Evolutionary conservation across 2,329 filamentous ascomycete genomes (phyloP), one percentile per base, ranked within the genome.

Genomic region (Grosmannia serpens): DNA sequence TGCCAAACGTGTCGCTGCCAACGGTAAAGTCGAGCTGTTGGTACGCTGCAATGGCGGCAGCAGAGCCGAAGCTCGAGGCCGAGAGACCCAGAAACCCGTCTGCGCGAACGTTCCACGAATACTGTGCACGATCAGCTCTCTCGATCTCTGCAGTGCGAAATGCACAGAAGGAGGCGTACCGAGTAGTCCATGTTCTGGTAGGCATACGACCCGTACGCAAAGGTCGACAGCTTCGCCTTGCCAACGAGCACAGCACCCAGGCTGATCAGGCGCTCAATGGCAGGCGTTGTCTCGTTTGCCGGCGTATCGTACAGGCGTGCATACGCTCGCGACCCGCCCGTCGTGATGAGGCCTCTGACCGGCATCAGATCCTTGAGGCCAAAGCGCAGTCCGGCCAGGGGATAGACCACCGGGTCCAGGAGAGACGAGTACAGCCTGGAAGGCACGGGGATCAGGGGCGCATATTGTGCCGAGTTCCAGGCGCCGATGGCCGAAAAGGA

Each of bases 141-240:
- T 44, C 15, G 13, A 5, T 44, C 15, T 20, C n/a, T 5, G 13
- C 15, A 6, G 10, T 33, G 31, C 31, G 31, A 33, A 10, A 33
- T 33, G 31, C 31, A 33, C 31, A 33, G 10, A 5, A 33, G 10
- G 10, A 33, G 10, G 31, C 56, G 6, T 35, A 58, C 56, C 26
- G 56, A 58, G 38, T 58, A 58, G 50, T 58, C 56, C 56, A 58
- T 58, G 33, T 41, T 58, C 27, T 58, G 56, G 50, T 58, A 58
- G 6, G 56, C 56, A n/a, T 58, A 58, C 20, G 56, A 41, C 6
- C 56, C 56, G 24, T 53, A 58, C 5, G 56, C 56, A 53, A 58
- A 58, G 3, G 56, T 58, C 3, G 56, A 44, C 50, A 58, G 26
- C 50, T 58, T 58, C 9, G 56, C 24, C 22, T 44, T 53, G 35